These are phyloP conservation scores for Monilinia laxa DNA, from an alignment of 2,329 filamentous ascomycete species.

Conservation along the genomic window DNA sequence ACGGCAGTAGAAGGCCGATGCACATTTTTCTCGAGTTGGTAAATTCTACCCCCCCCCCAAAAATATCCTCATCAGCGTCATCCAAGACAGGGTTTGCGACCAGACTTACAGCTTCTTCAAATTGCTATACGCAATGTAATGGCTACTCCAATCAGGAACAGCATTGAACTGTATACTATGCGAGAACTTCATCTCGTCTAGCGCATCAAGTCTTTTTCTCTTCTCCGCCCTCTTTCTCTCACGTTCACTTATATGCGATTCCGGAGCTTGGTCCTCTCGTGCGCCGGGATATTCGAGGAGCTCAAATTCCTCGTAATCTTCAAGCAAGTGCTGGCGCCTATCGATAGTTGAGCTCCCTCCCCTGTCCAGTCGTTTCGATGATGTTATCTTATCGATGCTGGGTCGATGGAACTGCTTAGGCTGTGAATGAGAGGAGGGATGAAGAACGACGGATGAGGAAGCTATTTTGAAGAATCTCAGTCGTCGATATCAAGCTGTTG, in stretches of 20 bases:
- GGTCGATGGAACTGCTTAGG: slow-evolving; percentile 16
- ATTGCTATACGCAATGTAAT: slow-evolving; percentile 98
- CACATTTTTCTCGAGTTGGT: slow-evolving; percentile 84
- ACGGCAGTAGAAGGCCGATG: slow-evolving; percentile 57
- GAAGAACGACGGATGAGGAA: slow-evolving; percentile 23
- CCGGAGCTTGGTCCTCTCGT: slow-evolving; percentile 18
- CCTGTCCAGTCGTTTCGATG: slow-evolving; percentile 29
- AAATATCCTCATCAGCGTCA: slow-evolving; percentile 1
- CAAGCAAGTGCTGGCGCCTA: slow-evolving; percentile 19
- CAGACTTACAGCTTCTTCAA: slow-evolving; percentile 87
- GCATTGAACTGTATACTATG: slow-evolving; percentile 99
- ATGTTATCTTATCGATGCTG: slow-evolving; percentile 25
- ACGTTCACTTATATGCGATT: slow-evolving; percentile 20
- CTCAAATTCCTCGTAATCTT: slow-evolving; percentile 37
- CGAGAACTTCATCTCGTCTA: slow-evolving; percentile 98
- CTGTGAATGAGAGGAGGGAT: slow-evolving; percentile 33
- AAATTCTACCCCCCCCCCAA: slow-evolving; percentile 74
- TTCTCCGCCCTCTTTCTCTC: slow-evolving; percentile 57
- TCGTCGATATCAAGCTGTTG: slow-evolving; percentile 9
- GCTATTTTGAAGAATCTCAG: slow-evolving; percentile 32
- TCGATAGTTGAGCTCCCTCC: slow-evolving; percentile 20
- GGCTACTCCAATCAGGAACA: slow-evolving; percentile 97
- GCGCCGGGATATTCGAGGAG: slow-evolving; percentile 35
- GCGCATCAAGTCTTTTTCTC: slow-evolving; percentile 67
- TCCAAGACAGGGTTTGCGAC: not conserved